Base-by-base conservation (phyloP, 2,329 filamentous ascomycete genomes). In the Monilinia vaccinii-corymbosi region DNA sequence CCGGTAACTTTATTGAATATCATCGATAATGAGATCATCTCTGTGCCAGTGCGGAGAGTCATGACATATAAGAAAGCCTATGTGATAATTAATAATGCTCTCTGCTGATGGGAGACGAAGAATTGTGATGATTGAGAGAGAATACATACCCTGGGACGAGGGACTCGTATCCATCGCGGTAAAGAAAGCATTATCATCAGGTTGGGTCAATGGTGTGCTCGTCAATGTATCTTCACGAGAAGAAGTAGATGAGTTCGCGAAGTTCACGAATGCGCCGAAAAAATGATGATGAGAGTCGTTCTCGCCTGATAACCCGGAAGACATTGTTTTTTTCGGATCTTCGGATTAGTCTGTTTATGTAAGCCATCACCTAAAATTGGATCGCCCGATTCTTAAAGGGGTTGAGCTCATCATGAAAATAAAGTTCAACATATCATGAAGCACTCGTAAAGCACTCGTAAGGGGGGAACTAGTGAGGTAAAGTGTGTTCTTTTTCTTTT, bases 1-100 rank as follows among this genome's bases (percentile, higher is more conserved):
- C 91, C 92, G 53, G 90, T 93, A 66, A 92, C 83, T 75, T 96
- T 96, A 80, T 97, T 97, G 76, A 97, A 86, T 59, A 95, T 80
- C 65, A 96, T 83, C 13, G 88, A 85, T 63, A 94, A 80, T 5
- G 88, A 86, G 69, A 96, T 91, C 69, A 97, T 81, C 68, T 94
- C 90, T 50, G 89, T 87, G 66, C 90, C 92, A 38, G 89, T 93
- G 69, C 90, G 88, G 58, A 97, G 84, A 71, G 88, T 89, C 78
- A 96, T 87, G 70, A 91, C 78, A 72, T 89, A 90, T 66, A 96
- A 82, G 73, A 96, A 93, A 50, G 84, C 87, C 91, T 96, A 72
- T 44, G 25, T 56, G 52, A 34, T 13, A 32, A 44, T 69, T 52
- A 70, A 62, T 42, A 53, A 31, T 36, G 11, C n/a, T 59, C 61